phyloP scores from a whole-genome alignment of 768 basidiomycete species.

The Phylloporus sp. region DNA sequence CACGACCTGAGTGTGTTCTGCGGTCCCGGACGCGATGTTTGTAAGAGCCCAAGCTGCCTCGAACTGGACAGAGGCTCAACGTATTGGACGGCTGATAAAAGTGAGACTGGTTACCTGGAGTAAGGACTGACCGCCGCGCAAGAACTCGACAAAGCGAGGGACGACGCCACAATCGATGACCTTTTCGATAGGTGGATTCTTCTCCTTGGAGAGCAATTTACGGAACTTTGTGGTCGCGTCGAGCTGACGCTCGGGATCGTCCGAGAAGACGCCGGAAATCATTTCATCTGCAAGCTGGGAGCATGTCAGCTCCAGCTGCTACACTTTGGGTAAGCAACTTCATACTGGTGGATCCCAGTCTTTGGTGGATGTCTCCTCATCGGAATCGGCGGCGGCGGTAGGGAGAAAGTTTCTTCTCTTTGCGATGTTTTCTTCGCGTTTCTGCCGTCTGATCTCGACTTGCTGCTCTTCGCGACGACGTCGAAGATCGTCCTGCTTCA shows the following conservation, averaged over 20 bases:
- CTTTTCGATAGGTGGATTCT: slow-evolving; percentile 97
- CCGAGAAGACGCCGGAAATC: slow-evolving; percentile 89
- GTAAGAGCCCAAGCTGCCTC: slow-evolving; percentile 98
- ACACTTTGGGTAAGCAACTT: slow-evolving; percentile 9
- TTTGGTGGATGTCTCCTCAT: slow-evolving; percentile 75
- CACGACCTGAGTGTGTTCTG: slow-evolving; percentile 97
- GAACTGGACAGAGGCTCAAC: slow-evolving; percentile 48
- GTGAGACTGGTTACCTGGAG: slow-evolving; percentile 55
- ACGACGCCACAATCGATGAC: slow-evolving; percentile 98
- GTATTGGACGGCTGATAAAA: slow-evolving; percentile 4
- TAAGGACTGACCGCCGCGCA: slow-evolving; percentile 75
- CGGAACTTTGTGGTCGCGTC: slow-evolving; percentile 98
- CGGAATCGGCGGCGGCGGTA: slow-evolving; percentile 70
- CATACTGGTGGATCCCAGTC: slow-evolving; percentile 74
- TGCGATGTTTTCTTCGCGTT: slow-evolving; percentile 97
- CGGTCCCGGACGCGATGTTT: slow-evolving; percentile 97
- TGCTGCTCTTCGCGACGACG: slow-evolving; percentile 97
- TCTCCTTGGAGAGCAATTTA: slow-evolving; percentile 97
- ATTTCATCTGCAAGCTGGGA: slow-evolving; percentile 81
- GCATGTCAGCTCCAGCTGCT: slow-evolving; percentile 6
- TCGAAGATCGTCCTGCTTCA: slow-evolving; percentile 90
- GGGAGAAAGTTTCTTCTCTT: slow-evolving; percentile 94
- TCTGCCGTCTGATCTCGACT: slow-evolving; percentile 97
- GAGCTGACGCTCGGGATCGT: slow-evolving; percentile 85
- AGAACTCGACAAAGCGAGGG: slow-evolving; percentile 93